Evolutionary conservation across 352 stramenopile species (phyloP), one percentile per base, ranked within the genome.

Genomic region (Thraustochytrium sp.): DNA sequence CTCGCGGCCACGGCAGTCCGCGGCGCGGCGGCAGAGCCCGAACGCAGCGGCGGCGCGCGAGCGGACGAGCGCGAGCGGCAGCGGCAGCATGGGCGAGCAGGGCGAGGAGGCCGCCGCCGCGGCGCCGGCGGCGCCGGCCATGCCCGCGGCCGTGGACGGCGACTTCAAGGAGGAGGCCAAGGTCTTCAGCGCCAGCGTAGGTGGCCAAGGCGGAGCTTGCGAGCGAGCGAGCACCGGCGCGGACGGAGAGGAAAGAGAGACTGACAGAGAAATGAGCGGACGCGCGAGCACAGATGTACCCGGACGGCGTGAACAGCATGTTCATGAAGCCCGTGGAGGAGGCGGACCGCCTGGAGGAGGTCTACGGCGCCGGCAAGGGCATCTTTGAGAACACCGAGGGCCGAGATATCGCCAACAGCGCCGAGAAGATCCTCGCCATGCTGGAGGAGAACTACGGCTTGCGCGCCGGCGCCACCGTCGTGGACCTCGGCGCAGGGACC

Each of bases 401-500:
- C 11, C 62, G 77, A 9, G 77, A 85, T 49, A 85, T 85, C 54
- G 77, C 77, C 26, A 46, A n/a, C 11, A 34, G 36, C 26, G 38
- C 21, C 5, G 23, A 65, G 4, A 31, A 65, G 18, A 56, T 85
- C 31, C 26, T 78, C 2, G 37, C 23, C 5, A 5, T 51, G 3
- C 44, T 85, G 11, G 36, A 54, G n/a, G 11, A 4, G 3, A 23
- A 2, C 54, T 11, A 16, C 16, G 76, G 76, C 23, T 3, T 68
- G 18, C 2, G 18, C 11, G 36, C 51, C 2, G 63, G 53, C 0
- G 34, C 31, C 40, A 46, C 26, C 29, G 68, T 72, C 37, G 48
- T 76, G 5, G 77, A 85, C 63, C 62, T 85, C 40, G 77, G 77
- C 64, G 51, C 48, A 3, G 77, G 77, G 34, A 80, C 77, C 2